These are phyloP conservation scores for Neurospora cerealis DNA, from an alignment of 495 filamentous ascomycete genomes.

Conservation along the genomic window DNA sequence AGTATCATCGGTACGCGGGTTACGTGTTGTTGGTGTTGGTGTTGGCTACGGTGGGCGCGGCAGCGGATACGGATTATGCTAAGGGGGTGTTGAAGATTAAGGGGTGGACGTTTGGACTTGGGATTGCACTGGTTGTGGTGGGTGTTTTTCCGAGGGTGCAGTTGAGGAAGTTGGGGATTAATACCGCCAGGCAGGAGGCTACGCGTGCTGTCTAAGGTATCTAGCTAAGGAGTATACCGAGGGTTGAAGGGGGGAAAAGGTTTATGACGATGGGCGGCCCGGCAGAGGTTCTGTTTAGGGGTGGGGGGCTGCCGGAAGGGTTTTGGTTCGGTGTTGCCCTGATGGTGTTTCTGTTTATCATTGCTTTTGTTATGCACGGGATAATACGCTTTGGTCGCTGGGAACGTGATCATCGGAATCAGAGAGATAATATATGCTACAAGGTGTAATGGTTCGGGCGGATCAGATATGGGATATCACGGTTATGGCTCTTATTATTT, in stretches of 20 bases:
- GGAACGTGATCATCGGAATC: not conserved
- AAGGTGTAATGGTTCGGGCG: not conserved
- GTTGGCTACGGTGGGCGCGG: conserved; percentile 62
- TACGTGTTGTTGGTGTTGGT: conserved; percentile 63
- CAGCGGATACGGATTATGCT: conserved; percentile 65
- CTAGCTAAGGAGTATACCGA: not conserved
- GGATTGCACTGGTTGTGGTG: conserved; percentile 47
- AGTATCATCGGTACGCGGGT: conserved; percentile 75
- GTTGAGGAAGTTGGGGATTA: conserved; percentile 68
- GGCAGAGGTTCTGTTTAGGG: not conserved
- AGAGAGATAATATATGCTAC: not conserved
- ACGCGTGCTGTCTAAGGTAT: not conserved
- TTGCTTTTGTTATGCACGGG: not conserved
- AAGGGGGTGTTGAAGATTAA: conserved; percentile 51
- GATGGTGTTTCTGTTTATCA: not conserved
- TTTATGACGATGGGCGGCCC: not conserved
- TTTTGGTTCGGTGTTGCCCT: not conserved
- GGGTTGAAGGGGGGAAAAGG: not conserved
- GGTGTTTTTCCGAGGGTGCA: conserved; percentile 72
- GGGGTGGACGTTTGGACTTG: conserved; percentile 59
- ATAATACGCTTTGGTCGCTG: not conserved
- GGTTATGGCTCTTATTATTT: not conserved
- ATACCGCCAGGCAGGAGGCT: not conserved
- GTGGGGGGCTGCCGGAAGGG: not conserved
- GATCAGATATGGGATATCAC: not conserved